Evolutionary conservation across 495 filamentous ascomycete genomes (phyloP), one percentile per base, ranked within the genome.

Genomic region (Neurospora tetraspora): DNA sequence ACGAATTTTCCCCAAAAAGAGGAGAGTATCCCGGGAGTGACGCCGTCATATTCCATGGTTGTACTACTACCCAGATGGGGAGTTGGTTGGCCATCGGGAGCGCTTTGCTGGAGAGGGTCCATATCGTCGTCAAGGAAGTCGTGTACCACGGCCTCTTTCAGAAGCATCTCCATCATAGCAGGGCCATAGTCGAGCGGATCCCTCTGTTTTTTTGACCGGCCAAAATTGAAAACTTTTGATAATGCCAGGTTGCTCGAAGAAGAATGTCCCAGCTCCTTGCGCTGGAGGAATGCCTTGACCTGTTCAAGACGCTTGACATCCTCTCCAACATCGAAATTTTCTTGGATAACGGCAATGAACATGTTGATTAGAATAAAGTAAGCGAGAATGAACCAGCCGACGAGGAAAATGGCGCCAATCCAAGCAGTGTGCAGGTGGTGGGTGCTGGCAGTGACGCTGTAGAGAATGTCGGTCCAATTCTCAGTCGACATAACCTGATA

Each of bases 331-430:
- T 99, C 96, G 79, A 99, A 99, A 79, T 97, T 99, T 80, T 99
- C 96, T 81, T 99, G 96, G 73, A 99, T 98, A 83, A 99, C 96
- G 83, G 96, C 96, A 92, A 99, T 99, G 83, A 99, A 99, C 96
- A 99, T 99, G 79, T 97, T 99, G 85, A 99, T 84, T 65, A 98
- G 88, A 83, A 99, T 97, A 79, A 98, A 98, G 77, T 94, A 96
- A 36, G 93, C 88, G 23, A 99, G 87, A 74, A 97, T 94, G 79
- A 97, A 98, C 96, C 96, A 99, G 73, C 94, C 83, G 70, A 97
- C 91, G 76, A 98, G 86, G 78, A 99, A 99, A 4, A 92, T 87
- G 43, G 96, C 95, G 14, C 93, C 94, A 68, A 98, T 94, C 96
- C 96, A 99, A n/a, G 91, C 87, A 9, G 93, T 94, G 53, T 87